Percentiles rank a stretch among this genome's conserved stretches.
Evolutionary conservation across 2,329 filamentous ascomycete genomes (phyloP).

Genomic region (Canariomyces notabilis): DNA sequence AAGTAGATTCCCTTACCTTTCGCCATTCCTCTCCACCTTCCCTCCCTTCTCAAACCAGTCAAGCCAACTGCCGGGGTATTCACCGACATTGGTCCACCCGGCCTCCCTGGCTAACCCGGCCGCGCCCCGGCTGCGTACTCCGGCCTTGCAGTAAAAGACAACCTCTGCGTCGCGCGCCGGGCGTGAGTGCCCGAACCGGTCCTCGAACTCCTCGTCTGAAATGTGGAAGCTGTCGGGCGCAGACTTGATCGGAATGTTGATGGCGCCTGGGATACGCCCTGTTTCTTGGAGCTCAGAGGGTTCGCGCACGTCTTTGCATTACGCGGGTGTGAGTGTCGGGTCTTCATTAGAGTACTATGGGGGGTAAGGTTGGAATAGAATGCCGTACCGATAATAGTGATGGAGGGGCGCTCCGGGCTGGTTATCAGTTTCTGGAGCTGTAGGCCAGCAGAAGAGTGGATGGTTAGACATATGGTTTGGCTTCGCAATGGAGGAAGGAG

Average conservation of each 20-base stretch:
- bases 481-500: background rate
- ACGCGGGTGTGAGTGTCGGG: background rate
- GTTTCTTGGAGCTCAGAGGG: constrained; percentile 58
- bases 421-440: constrained; percentile 38
- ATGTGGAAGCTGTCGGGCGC: constrained; percentile 78
- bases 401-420: constrained; percentile 28
- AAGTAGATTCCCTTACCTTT: constrained; percentile 35
- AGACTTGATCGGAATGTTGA: constrained; percentile 76
- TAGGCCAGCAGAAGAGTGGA: background rate
- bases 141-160: constrained; percentile 91
- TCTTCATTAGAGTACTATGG: background rate
- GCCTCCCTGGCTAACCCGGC: constrained; percentile 70
- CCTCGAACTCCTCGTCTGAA: constrained; percentile 71
- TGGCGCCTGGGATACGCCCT: constrained; percentile 71
- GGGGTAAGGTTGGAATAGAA: background rate
- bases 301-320: constrained; percentile 61
- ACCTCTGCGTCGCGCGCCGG: constrained; percentile 53
- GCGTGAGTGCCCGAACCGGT: constrained; percentile 72
- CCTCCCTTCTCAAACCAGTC: constrained; percentile 79
- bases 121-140: constrained; percentile 74
- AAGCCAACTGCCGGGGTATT: constrained; percentile 71
- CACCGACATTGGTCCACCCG: constrained; percentile 67
- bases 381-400: constrained; percentile 44
- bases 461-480: too few species aligned
- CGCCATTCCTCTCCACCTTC: constrained; percentile 52